Conservation (phyloP, 139 green algal genomes). For the Eudorina sp. region DNA sequence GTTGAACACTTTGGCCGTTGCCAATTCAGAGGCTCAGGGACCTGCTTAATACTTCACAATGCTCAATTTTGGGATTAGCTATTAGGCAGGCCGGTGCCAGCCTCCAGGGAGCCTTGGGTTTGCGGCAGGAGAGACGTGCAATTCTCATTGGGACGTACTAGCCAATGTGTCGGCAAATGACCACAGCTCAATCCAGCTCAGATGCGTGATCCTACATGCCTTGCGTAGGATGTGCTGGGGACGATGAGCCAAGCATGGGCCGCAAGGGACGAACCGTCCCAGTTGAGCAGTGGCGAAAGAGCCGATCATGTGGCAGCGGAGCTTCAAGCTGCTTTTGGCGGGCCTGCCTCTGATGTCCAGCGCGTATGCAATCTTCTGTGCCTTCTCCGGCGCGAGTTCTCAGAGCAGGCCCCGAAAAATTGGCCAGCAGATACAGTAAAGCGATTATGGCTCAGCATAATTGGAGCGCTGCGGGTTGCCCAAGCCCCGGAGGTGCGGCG, state of each 20-base stretch:
- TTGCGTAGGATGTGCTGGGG: conserved; percentile 7
- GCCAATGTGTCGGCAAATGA: not conserved
- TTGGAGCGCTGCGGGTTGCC: conserved; percentile 18
- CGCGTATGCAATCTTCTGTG: conserved; percentile 20
- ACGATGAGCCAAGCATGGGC: conserved; percentile 28
- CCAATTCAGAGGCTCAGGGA: no score
- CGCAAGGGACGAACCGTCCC: conserved; percentile 17
- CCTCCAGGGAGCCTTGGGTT: not conserved
- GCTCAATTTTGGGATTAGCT: no score
- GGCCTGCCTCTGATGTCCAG: not conserved
- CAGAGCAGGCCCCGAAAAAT: conserved; percentile 1
- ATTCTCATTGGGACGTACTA: not conserved
- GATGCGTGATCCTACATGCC: not conserved
- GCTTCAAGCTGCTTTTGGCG: conserved; percentile 24
- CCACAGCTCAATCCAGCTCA: not conserved
- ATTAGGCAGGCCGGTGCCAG: no score
- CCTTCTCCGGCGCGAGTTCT: conserved; percentile 11
- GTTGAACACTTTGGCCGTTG: no score
- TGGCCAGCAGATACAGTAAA: conserved; percentile 27
- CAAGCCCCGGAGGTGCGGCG: conserved; percentile 20
- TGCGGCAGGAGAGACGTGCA: no score
- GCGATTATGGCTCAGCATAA: conserved; percentile 24
- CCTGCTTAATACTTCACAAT: no score
- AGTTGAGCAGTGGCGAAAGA: conserved; percentile 35
- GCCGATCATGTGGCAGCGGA: conserved; percentile 31